Percentiles rank a stretch among this genome's conserved stretches.
Evolutionary conservation across 768 basidiomycete genomes (phyloP).

Genomic region (Pisolithus orientalis): DNA sequence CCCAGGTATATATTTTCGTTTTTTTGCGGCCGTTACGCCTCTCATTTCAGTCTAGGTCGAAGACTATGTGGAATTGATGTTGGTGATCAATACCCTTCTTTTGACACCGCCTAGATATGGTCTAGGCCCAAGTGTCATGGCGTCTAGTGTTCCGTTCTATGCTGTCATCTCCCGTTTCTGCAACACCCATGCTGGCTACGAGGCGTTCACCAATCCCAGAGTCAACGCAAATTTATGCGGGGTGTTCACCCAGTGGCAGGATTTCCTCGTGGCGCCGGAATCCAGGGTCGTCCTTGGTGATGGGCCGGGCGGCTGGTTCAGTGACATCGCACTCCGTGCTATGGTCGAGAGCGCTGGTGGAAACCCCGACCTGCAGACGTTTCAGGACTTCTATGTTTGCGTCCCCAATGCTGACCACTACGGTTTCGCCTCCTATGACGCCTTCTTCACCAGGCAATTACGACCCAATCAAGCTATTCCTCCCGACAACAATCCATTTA

Average conservation of each 20-base stretch:
- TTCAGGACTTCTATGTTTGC: too few species aligned
- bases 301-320: too few species aligned
- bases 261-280: slow-evolving; percentile 37
- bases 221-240: slow-evolving; percentile 44
- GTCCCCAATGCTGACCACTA: too few species aligned
- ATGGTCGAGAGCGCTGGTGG: too few species aligned
- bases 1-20: neutral
- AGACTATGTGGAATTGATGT: neutral
- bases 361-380: too few species aligned
- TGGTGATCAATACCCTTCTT: slow-evolving; percentile 3
- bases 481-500: neutral
- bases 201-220: slow-evolving; percentile 2
- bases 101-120: neutral
- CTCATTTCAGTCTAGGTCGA: neutral
- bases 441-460: too few species aligned
- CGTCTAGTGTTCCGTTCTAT: neutral
- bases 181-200: neutral
- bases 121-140: too few species aligned
- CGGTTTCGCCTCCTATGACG: too few species aligned
- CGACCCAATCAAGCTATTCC: slow-evolving; percentile 10
- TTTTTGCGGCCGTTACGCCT: neutral
- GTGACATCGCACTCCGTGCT: slow-evolving; percentile 16
- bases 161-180: neutral
- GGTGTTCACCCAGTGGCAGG: slow-evolving; percentile 44
- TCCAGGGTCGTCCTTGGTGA: slow-evolving; percentile 31